Evolutionary conservation across 768 basidiomycete species (phyloP), one percentile per base, ranked within the genome.

Genomic region (Pleurotus citrinopileatus): DNA sequence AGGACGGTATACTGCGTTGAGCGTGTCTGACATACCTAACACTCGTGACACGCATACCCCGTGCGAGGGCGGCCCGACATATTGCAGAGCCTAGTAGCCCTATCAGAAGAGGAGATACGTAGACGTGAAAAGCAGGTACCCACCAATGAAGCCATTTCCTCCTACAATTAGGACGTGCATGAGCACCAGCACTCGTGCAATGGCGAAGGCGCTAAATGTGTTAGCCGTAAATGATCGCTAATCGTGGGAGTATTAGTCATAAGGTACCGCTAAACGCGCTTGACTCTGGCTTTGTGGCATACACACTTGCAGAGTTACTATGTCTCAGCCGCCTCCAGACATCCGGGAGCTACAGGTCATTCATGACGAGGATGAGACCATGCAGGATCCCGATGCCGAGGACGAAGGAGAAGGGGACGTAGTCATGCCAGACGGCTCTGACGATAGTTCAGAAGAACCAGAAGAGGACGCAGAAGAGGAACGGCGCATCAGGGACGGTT

Each of bases 71-170:
- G n/a, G 85, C 80, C 63, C 81, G 88, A 71, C 95, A 98, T 26
- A 99, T 82, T 3, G 94, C 89, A 23, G 97, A 98, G 48, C 97
- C 95, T 97, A 69, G 38, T n/a, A n/a, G n/a, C n/a, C n/a, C n/a
- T n/a, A n/a, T n/a, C n/a, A 26, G 20, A 54, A 28, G 22, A 15
- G 43, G 34, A 53, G 46, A 54, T 36, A 60, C 37, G 12, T 23
- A 12, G 20, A 42, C 44, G 28, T 19, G 26, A 34, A 19, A 42
- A 19, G 29, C 2, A 38, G 47, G 26, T 40, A 50, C 55, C 22
- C 59, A 90, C 95, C 96, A 63, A 99, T 84, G 74, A 97, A 98
- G 4, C 97, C 97, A 73, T 97, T 97, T 42, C 97, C 97, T n/a
- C 97, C 97, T 1, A 98, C 82, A 37, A 99, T 93, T n/a, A 98